Evolutionary conservation across 75 land plant species (phyloP).

Genomic region (Pseudotsuga menziesii): DNA sequence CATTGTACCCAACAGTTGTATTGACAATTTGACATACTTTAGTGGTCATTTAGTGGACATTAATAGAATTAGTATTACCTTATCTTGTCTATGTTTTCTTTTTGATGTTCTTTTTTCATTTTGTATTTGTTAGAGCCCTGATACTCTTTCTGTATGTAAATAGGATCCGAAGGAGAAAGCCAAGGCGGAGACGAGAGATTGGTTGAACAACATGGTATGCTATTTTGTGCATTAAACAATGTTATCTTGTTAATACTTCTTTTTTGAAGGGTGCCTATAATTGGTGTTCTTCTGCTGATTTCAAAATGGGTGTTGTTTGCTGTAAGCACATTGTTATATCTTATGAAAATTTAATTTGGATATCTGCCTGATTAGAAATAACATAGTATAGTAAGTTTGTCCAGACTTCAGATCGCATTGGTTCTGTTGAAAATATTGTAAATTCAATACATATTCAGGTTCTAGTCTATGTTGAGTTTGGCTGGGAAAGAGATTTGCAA

Average conservation of each 20-base stretch:
- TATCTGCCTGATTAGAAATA: no score
- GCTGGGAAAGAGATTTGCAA: no score
- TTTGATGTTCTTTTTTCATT: not conserved
- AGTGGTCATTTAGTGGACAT: no score
- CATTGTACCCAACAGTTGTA: no score
- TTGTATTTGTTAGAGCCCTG: not conserved
- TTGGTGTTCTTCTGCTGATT: not conserved
- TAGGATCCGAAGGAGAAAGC: slow-evolving; percentile 99
- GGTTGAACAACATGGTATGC: slow-evolving; percentile 95
- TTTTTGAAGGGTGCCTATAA: not conserved
- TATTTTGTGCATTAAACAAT: not conserved
- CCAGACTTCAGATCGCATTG: no score
- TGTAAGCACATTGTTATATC: not conserved
- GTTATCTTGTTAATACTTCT: not conserved
- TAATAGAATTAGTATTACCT: no score
- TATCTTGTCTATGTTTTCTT: slow-evolving; percentile 2
- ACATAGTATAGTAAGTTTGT: no score
- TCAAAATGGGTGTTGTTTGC: not conserved
- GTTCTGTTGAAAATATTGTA: no score
- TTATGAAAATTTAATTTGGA: not conserved
- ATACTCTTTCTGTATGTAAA: slow-evolving; percentile 11
- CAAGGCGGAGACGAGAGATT: slow-evolving; percentile 93
- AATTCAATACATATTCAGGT: no score
- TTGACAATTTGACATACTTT: no score
- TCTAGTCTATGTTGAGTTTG: no score